Base-by-base conservation (phyloP, 106 monocot species). In the Narthecium ossifragum region DNA sequence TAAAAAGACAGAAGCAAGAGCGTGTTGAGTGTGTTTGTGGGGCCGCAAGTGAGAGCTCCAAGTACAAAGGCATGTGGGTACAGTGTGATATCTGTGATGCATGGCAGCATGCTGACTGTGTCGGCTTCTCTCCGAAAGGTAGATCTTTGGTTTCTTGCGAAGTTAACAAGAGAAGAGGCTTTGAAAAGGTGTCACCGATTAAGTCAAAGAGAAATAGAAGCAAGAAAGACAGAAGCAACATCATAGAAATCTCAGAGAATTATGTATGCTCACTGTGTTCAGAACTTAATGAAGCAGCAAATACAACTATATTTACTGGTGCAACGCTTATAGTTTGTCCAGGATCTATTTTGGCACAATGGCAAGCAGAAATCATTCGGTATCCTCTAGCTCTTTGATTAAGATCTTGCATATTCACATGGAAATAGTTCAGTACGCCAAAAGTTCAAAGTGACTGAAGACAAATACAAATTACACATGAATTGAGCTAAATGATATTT, bases 91-190 rank as follows among this genome's bases (percentile, higher is more conserved):
- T 75, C 6, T 98, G 96, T 87, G 96, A 98, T 72, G 86, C 90
- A 51, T 98, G 96, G 96, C 90, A 98, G 64, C 96, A 98, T 84
- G 96, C 90, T 55, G 66, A 79, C 32, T 98, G 96, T 78, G 96
- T 90, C 49, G 86, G 78, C 65, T 98, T 72, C 38, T 70, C 56
- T 45, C 75, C 90, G 40, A 81, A 75, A 48, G 62, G 69, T 43
- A 83, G 78, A 31, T n/a, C 34, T 54, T 60, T 45, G 33, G 37
- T 48, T 55, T 54, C 65, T 22, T 29, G 29, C 58, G 55, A 71
- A 60, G 34, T 43, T 67, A 31, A 51, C 23, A 52, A 33, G 13
- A 61, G 25, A 56, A 72, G 46, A 58, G 25, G 47, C 30, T 18
- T 15, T 38, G 31, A 24, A 58, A 48, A 68, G 23, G 18, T 21